Evolutionary conservation across 2,329 filamentous ascomycete genomes (phyloP), one percentile per base, ranked within the genome.

Genomic region (Paecilomyces sp.): DNA sequence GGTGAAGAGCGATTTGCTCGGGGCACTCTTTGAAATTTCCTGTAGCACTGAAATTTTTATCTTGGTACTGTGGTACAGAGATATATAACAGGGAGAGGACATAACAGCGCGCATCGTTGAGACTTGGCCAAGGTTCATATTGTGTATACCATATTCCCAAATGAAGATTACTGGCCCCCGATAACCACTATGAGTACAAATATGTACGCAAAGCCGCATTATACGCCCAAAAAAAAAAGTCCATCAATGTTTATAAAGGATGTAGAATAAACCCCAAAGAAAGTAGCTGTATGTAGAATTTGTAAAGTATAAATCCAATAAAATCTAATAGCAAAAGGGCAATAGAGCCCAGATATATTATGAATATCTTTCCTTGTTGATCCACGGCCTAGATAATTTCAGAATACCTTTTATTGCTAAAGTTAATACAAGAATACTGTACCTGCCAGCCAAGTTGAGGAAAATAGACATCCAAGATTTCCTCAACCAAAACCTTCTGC

Each of bases 391-490:
- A 79, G 34, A 91, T 83, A 3, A 97, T 89, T 61, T 95, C 88
- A 0, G 89, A 90, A 74, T 99, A 99, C 22, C 90, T 80, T 76
- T 96, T 88, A 68, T 96, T 97, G 61, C 91, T 91, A 72, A 99
- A 99, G 66, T 92, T 96, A 9, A 99, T 88, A 22, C 93, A 84
- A 0, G 89, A 87, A 71, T 99, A 99, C 76, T 96, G 91, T 1
- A 94, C 99, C 70, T 88, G 86, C 87, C 93, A 97, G 0, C 93
- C 94, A 12, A 92, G 75, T 28, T 82, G 78, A 0, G 94, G 94
- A 1, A 95, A 70, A 67, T 89, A 87, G 13, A 89, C 83, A 57
- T 88, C 90, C 57, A 97, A 78, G 34, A 83, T 85, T 77, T 99
- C 94, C 71, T 99, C 94, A 13, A 97, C 78, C 64, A 22, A 22